phyloP scores from a whole-genome alignment of 2,329 filamentous ascomycete species.

The Blastomyces emzantsi region DNA sequence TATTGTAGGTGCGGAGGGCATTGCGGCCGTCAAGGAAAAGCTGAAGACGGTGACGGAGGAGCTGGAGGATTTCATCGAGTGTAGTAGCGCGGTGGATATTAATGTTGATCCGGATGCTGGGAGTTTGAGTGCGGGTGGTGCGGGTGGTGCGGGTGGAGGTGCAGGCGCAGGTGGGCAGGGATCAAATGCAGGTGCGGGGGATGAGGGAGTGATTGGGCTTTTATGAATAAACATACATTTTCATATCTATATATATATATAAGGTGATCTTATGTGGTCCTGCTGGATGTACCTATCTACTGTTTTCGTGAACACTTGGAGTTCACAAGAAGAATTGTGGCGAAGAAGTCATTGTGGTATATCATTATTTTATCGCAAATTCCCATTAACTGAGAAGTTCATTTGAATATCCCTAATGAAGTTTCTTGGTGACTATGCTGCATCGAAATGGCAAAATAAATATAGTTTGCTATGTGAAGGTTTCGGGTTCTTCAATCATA shows the following conservation, averaged over 20 bases:
- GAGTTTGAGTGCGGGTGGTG: constrained; percentile 14
- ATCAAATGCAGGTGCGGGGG: constrained; percentile 7
- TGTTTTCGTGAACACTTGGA: neutral
- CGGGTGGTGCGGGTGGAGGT: constrained; percentile 13
- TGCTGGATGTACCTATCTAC: neutral
- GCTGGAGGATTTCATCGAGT: constrained; percentile 89
- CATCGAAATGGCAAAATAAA: neutral
- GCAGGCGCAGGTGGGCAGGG: constrained; percentile 16
- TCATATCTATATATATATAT: neutral
- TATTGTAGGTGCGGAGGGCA: constrained; percentile 85
- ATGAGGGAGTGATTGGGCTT: constrained; percentile 4
- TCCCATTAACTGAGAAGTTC: neutral
- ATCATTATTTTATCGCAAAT: neutral
- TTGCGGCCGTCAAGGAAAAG: constrained; percentile 85
- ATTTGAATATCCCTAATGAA: neutral
- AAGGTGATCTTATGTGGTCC: neutral
- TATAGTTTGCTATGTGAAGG: neutral
- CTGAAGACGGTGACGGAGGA: constrained; percentile 94
- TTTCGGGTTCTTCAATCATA: neutral
- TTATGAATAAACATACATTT: neutral
- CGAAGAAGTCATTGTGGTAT: neutral
- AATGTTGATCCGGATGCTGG: constrained; percentile 25
- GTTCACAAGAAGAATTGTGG: neutral
- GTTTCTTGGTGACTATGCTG: neutral
- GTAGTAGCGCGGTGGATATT: constrained; percentile 70